Evolutionary conservation across 352 stramenopile species (phyloP), one percentile per base, ranked within the genome.

Genomic region (Pythium volutum): DNA sequence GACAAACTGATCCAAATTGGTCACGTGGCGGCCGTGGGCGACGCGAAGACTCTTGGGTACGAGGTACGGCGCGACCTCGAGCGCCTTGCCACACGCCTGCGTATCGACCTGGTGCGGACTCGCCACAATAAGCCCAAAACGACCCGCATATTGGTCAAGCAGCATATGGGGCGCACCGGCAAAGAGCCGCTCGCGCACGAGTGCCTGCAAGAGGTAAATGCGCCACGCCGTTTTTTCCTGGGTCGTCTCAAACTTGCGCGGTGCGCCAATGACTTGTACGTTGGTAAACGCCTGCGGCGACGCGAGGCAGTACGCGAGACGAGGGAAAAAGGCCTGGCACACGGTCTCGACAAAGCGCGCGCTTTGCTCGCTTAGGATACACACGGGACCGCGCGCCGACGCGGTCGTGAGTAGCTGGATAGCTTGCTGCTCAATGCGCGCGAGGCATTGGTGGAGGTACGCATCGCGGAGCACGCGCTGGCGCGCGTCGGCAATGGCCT

Each of bases 311-410:
- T 76, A 89, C 23, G 77, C 77, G 22, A 89, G 65, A 27, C 79
- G 71, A 20, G 79, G 79, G 58, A 89, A 89, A 46, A 89, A 84
- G 8, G 72, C 66, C 46, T 74, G 75, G 74, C 76, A 89, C 56
- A 77, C 74, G 34, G 68, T 71, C 63, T 89, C 79, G 7, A 89
- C 74, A 38, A 86, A 89, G 46, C 73, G 64, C 45, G 77, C 74
- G 46, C 72, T 84, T 48, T 89, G 72, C 38, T 89, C 77, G 41
- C 79, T 87, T 7, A 87, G 71, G 22, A 89, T 87, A 53, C 82
- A 89, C 22, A 89, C 72, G 12, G 79, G 79, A 0, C 79, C 79
- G 22, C 72, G 72, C 10, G 51, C 59, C 4, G 79, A 81, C 20
- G 86, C 63, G 5, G 72, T 67, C 10, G 64, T 86, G 47, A 89